These are phyloP conservation scores for Calonectria honghensis DNA, from an alignment of 2,329 filamentous ascomycete genomes.

Conservation along the genomic window DNA sequence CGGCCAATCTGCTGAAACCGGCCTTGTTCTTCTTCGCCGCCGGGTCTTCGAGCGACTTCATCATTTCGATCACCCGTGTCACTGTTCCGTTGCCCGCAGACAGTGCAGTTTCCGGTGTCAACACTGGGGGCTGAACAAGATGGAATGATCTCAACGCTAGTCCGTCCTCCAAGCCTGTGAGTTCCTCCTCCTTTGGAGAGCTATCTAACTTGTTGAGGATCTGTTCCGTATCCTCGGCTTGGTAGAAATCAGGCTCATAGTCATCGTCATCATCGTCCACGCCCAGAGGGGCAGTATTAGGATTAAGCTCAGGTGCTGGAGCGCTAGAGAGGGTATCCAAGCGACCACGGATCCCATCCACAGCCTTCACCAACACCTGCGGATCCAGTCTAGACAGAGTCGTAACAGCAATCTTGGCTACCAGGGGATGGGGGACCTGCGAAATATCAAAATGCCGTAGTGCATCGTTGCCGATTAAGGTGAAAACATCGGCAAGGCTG, in stretches of 20 bases:
- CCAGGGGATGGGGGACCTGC: slow-evolving; percentile 83
- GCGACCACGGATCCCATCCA: slow-evolving; percentile 77
- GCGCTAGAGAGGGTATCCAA: slow-evolving; percentile 66
- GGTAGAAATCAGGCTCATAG: slow-evolving; percentile 91
- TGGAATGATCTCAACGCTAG: slow-evolving; percentile 86
- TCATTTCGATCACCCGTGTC: slow-evolving; percentile 84
- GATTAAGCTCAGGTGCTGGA: slow-evolving; percentile 69
- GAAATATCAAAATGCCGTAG: slow-evolving; percentile 89
- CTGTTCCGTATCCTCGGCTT: slow-evolving; percentile 85
- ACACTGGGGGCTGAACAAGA: slow-evolving; percentile 83
- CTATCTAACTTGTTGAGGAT: slow-evolving; percentile 86
- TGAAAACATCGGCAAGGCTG: slow-evolving; percentile 89
- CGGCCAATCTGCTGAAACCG: slow-evolving; percentile 89
- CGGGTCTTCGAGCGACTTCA: slow-evolving; percentile 83
- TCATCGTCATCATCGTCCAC: slow-evolving; percentile 89
- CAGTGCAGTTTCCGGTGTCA: slow-evolving; percentile 83
- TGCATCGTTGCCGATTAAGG: slow-evolving; percentile 83
- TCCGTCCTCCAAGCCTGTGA: slow-evolving; percentile 58
- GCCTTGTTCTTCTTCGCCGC: slow-evolving; percentile 76
- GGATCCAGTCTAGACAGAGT: slow-evolving; percentile 84
- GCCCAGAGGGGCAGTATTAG: slow-evolving; percentile 76
- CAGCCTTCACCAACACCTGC: slow-evolving; percentile 81
- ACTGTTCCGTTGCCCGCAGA: slow-evolving; percentile 85
- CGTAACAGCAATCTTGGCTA: slow-evolving; percentile 87
- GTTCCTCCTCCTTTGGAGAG: slow-evolving; percentile 71